phyloP scores from a whole-genome alignment of 2,329 filamentous ascomycete species.

The Aureobasidium sp. region DNA sequence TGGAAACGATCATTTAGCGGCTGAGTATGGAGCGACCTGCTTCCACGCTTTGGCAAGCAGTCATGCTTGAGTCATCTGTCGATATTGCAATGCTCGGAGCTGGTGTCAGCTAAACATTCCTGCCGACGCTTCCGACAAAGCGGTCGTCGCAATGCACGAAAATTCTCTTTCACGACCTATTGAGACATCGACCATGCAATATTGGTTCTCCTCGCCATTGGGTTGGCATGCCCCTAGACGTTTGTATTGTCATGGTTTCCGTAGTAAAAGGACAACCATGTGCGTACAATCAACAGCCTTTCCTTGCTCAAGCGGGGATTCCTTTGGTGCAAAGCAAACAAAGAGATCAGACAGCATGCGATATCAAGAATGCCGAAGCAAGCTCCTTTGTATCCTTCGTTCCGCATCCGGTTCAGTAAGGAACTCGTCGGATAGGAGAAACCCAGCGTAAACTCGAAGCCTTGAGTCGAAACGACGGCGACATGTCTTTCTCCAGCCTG shows the following conservation, averaged over 20 bases:
- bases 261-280: background rate
- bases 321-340: background rate
- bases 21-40: background rate
- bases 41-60: background rate
- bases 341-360: background rate
- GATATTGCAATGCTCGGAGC: background rate
- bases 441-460: background rate
- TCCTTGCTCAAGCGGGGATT: background rate
- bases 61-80: too few relatives aligned
- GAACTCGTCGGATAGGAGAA: background rate
- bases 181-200: background rate
- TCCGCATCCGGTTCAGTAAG: background rate
- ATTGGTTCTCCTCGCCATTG: background rate
- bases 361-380: background rate
- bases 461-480: background rate
- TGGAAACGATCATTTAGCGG: background rate
- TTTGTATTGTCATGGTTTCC: background rate
- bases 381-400: background rate
- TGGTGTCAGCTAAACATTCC: background rate
- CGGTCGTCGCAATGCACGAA: background rate
- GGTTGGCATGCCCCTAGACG: background rate
- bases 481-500: background rate
- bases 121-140: background rate
- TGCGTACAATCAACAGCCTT: background rate
- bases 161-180: background rate